Conservation (phyloP, 2,329 filamentous ascomycete genomes). For the Trichophyton equinum region DNA sequence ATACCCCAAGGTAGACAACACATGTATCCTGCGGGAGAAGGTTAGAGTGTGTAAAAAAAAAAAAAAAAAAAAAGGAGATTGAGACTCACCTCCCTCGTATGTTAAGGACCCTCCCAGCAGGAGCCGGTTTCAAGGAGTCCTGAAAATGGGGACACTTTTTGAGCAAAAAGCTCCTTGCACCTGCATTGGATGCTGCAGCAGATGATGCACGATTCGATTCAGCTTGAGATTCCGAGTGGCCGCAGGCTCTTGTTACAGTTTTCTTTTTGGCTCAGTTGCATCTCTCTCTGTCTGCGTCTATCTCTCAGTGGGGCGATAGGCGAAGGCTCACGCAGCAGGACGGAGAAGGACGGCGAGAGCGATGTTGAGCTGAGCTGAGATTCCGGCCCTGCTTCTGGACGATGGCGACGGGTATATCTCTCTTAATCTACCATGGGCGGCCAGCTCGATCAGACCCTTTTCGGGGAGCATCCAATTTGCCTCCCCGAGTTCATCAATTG, state of each 20-base stretch:
- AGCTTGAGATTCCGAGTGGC: not conserved
- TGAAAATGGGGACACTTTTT: not conserved
- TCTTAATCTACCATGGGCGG: too few species aligned
- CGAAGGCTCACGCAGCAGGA: not conserved
- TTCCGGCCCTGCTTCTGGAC: too few species aligned
- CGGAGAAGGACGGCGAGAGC: not conserved
- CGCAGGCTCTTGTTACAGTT: not conserved
- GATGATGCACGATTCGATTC: slow-evolving; percentile 1
- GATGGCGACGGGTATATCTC: not conserved
- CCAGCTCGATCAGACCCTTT: not conserved
- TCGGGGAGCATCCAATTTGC: not conserved
- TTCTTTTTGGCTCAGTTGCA: not conserved
- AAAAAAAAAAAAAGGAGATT: too few species aligned
- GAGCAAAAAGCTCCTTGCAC: not conserved
- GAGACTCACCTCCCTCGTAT: too few species aligned
- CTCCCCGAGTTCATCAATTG: not conserved
- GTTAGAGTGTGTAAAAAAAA: too few species aligned
- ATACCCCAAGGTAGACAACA: not conserved
- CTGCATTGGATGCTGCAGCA: not conserved
- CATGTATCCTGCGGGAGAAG: not conserved
- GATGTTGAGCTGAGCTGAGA: not conserved
- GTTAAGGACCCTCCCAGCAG: too few species aligned
- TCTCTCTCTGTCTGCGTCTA: not conserved
- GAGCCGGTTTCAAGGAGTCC: not conserved
- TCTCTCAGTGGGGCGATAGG: not conserved